Evolutionary conservation across 768 basidiomycete species (phyloP).

Genomic region (Mycena floridula): DNA sequence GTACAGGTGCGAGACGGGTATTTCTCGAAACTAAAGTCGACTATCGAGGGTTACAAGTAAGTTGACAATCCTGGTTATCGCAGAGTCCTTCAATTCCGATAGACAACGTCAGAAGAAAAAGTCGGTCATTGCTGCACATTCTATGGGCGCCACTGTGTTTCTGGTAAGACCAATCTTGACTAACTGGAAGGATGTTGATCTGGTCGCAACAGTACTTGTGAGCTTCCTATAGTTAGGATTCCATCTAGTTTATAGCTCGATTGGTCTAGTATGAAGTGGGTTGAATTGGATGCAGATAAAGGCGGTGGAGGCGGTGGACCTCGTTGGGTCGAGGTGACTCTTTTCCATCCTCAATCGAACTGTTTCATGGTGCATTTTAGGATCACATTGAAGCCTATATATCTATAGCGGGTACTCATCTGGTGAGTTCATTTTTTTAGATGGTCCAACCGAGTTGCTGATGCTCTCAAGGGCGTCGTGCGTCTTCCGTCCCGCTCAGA

Average conservation of each 20-base stretch:
- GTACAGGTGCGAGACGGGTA: slow-evolving; percentile 82
- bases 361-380: no score
- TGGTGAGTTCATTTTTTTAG: slow-evolving; percentile 39
- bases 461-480: slow-evolving; percentile 59
- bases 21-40: slow-evolving; percentile 75
- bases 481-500: slow-evolving; percentile 16
- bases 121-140: slow-evolving; percentile 79
- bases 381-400: slow-evolving; percentile 83
- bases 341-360: no score
- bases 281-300: slow-evolving; percentile 96
- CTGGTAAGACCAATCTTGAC: not conserved
- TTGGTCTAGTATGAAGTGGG: slow-evolving; percentile 34
- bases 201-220: slow-evolving; percentile 70
- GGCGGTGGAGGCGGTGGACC: slow-evolving; percentile 75
- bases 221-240: slow-evolving; percentile 27
- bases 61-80: no score
- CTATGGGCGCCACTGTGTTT: slow-evolving; percentile 75
- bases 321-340: slow-evolving; percentile 82
- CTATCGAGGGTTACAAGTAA: slow-evolving; percentile 75
- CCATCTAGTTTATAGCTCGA: not conserved
- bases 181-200: not conserved
- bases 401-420: slow-evolving; percentile 80
- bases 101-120: slow-evolving; percentile 70
- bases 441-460: slow-evolving; percentile 3
- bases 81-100: slow-evolving; percentile 5